Conservation (phyloP, 441 rosid species). For the Adansonia gregorii region DNA sequence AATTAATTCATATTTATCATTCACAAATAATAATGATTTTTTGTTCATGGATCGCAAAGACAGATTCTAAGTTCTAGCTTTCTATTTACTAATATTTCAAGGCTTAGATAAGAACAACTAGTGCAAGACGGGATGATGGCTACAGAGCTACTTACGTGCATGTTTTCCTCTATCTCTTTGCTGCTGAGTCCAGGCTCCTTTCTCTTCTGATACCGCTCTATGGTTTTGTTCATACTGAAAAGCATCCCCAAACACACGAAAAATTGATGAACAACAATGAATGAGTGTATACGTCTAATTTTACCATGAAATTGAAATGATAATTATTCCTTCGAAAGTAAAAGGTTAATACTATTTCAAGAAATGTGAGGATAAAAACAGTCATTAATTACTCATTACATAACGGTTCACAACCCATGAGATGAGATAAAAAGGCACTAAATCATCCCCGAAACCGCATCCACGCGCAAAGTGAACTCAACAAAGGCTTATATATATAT, state of each 20-base stretch:
- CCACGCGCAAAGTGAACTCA: too few species aligned
- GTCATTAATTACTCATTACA: background rate
- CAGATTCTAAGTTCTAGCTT: background rate
- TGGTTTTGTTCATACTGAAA: constrained; percentile 55
- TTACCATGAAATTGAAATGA: background rate
- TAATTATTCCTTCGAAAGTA: background rate
- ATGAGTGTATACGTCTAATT: background rate
- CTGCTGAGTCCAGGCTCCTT: constrained; percentile 44
- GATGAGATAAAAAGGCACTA: too few species aligned
- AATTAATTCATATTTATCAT: background rate
- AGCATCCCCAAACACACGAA: constrained; percentile 7
- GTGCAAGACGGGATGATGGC: background rate
- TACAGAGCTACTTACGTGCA: constrained; percentile 41
- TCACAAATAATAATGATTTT: too few species aligned
- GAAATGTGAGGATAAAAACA: background rate
- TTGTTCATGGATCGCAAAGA: background rate
- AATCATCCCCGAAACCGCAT: too few species aligned
- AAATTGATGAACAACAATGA: background rate
- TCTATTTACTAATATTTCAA: background rate
- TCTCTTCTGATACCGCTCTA: constrained; percentile 74
- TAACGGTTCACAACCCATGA: background rate
- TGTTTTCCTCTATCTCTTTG: constrained; percentile 34
- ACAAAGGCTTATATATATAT: too few species aligned
- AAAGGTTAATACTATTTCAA: background rate
- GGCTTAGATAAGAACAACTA: background rate